These are phyloP conservation scores for Mucor saturninus DNA, from an alignment of 371 early-diverging fungal genomes.

Conservation along the genomic window DNA sequence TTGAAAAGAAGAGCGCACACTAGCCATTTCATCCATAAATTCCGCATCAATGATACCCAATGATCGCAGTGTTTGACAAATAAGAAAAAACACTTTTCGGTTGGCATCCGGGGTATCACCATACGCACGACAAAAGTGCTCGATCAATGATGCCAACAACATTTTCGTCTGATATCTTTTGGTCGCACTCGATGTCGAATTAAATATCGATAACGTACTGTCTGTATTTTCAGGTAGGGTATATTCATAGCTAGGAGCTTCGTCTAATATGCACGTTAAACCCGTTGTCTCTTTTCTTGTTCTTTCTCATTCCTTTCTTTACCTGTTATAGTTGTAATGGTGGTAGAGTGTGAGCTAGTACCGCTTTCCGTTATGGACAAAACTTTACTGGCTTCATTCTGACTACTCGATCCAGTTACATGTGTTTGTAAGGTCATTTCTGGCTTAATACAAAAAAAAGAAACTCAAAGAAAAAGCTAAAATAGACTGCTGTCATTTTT, in stretches of 20 bases:
- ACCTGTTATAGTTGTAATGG: neutral
- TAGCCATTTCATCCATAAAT: conserved; percentile 76
- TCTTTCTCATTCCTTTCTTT: too few relatives aligned
- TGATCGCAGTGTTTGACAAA: conserved; percentile 65
- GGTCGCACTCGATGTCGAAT: conserved; percentile 1
- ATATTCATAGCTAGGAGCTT: conserved; percentile 16
- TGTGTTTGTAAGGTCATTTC: conserved; percentile 3
- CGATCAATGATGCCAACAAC: conserved; percentile 73
- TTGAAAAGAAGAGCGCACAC: conserved; percentile 80
- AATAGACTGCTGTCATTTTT: too few relatives aligned
- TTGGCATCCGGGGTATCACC: conserved; percentile 84
- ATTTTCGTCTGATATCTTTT: conserved; percentile 72
- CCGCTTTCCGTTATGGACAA: neutral
- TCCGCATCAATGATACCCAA: conserved; percentile 85
- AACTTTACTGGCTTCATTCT: neutral
- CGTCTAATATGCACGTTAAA: too few relatives aligned
- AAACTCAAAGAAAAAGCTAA: too few relatives aligned
- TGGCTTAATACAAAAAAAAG: too few relatives aligned
- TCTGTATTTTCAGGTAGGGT: conserved; percentile 6
- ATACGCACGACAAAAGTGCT: conserved; percentile 86
- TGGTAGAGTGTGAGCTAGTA: neutral
- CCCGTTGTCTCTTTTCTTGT: too few relatives aligned
- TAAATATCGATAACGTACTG: neutral
- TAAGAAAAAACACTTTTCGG: conserved; percentile 80
- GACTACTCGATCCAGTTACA: conserved; percentile 1